Base-by-base conservation (phyloP, 495 filamentous ascomycete genomes). In the Sphaerosporella brunnea region DNA sequence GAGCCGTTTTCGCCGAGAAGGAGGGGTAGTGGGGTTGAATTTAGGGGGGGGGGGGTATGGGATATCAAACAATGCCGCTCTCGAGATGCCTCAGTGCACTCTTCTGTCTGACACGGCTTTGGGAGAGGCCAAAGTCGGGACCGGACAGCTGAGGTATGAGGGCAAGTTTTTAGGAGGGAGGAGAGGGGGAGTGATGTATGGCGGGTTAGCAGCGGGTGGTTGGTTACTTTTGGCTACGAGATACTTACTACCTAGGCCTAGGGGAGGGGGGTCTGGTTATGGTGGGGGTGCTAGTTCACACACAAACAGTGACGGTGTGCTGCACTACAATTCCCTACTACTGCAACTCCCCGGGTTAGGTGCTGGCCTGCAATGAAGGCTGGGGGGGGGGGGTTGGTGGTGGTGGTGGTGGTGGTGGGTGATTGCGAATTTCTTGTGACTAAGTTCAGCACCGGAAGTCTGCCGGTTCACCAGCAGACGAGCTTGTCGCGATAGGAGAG, bases 391-490 rank as follows among this genome's bases (percentile, higher is more conserved):
- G n/a, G n/a, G n/a, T n/a, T n/a, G n/a, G n/a, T n/a, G n/a, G n/a
- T n/a, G n/a, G n/a, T n/a, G n/a, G n/a, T n/a, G n/a, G n/a, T n/a
- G n/a, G n/a, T n/a, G n/a, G n/a, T n/a, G n/a, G n/a, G n/a, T n/a
- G n/a, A n/a, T n/a, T n/a, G n/a, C n/a, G n/a, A n/a, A n/a, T n/a
- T n/a, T n/a, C n/a, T n/a, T 43, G 40, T 43, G 40, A 43, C 40
- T 43, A 43, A 20, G 26, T 19, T 43, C 23, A 5, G 20, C 24
- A 26, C 40, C 40, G 40, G 40, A 43, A 43, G 21, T 25, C 20
- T 43, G 23, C 40, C 40, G 40, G 40, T 26, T 43, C 40, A 43
- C 40, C 7, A 37, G 7, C 18, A 40, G 37, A 2, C 37, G 15
- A 18, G 37, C 20, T 43, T 43, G 21, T 43, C 21, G 40, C 21